These are phyloP conservation scores for Metarhizium brunneum DNA, from an alignment of 2,329 filamentous ascomycete genomes.

Conservation along the genomic window DNA sequence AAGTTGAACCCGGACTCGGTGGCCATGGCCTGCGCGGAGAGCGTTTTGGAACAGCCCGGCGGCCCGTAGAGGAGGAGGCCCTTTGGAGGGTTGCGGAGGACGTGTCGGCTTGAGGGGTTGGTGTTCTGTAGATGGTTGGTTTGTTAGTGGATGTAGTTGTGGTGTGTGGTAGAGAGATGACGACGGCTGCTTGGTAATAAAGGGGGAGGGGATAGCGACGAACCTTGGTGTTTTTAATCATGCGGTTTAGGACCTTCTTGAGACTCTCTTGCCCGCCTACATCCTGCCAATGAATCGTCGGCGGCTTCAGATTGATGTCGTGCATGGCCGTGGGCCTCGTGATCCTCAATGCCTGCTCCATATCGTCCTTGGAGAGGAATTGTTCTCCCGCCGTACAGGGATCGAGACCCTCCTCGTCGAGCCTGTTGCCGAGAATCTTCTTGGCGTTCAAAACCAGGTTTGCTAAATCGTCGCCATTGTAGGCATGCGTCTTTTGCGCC, in stretches of 20 bases:
- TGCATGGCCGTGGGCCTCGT: conserved; percentile 81
- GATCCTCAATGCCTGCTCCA: conserved; percentile 54
- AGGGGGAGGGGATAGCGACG: not conserved
- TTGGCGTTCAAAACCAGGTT: conserved; percentile 41
- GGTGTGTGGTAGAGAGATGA: not conserved
- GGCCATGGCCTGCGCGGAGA: conserved; percentile 83
- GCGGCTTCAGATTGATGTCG: conserved; percentile 80
- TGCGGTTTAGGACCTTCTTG: conserved; percentile 50
- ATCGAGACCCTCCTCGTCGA: conserved; percentile 13
- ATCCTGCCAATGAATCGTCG: conserved; percentile 76
- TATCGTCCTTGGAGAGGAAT: conserved; percentile 37
- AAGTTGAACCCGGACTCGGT: conserved; percentile 90
- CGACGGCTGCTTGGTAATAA: no score
- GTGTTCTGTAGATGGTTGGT: conserved; percentile 11
- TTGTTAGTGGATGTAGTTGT: not conserved
- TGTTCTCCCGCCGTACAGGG: conserved; percentile 10
- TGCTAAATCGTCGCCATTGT: conserved; percentile 69
- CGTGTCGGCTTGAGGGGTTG: conserved; percentile 21
- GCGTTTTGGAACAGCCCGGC: conserved; percentile 89
- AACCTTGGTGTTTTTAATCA: conserved; percentile 32
- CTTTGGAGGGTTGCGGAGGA: conserved; percentile 54
- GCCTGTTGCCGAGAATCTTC: conserved; percentile 15
- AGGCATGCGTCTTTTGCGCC: conserved; percentile 75
- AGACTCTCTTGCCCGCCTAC: conserved; percentile 77
- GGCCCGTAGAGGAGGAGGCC: conserved; percentile 86